Percentiles rank a stretch among this genome's conserved stretches.
Evolutionary conservation across 1,139 yeast genomes (phyloP).

Genomic region (Yamadazyma friedrichii): DNA sequence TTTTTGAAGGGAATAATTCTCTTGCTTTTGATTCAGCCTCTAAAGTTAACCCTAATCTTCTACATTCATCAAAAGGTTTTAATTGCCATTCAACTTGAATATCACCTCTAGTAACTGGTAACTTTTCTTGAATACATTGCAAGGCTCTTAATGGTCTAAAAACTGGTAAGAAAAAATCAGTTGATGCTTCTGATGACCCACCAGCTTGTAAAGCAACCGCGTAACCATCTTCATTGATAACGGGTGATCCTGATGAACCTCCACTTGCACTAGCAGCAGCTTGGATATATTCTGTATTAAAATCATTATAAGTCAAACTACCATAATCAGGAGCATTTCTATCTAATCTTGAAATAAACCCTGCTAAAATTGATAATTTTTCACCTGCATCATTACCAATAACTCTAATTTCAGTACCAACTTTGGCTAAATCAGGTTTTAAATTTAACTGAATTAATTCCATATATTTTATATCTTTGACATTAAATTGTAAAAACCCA

Average conservation of each 20-base stretch:
- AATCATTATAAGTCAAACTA: constrained; percentile 84
- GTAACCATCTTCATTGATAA: constrained; percentile 79
- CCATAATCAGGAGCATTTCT: constrained; percentile 97
- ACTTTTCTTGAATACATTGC: constrained; percentile 58
- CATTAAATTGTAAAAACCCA: constrained; percentile 77
- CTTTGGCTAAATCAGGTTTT: constrained; percentile 78
- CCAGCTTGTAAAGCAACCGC: constrained; percentile 96
- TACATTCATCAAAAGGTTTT: constrained; percentile 88
- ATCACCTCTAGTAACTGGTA: constrained; percentile 72
- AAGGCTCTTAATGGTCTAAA: constrained; percentile 82
- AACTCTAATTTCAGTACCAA: constrained; percentile 90
- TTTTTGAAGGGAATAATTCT: constrained; percentile 65
- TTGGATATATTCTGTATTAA: constrained; percentile 93
- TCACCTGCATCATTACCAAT: constrained; percentile 98
- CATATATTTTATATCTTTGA: constrained; percentile 71
- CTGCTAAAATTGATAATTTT: constrained; percentile 82
- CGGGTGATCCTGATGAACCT: constrained; percentile 96
- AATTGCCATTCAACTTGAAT: constrained; percentile 89
- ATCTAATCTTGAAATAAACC: constrained; percentile 86
- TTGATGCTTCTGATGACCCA: constrained; percentile 86
- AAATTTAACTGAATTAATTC: constrained; percentile 63
- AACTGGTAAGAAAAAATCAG: constrained; percentile 88
- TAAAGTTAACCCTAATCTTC: constrained; percentile 76
- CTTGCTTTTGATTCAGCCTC: constrained; percentile 76
- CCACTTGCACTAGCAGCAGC: constrained; percentile 97